Evolutionary conservation across 1,284 basidiomycete species (phyloP).

Genomic region (Singerocomus inundabilis): DNA sequence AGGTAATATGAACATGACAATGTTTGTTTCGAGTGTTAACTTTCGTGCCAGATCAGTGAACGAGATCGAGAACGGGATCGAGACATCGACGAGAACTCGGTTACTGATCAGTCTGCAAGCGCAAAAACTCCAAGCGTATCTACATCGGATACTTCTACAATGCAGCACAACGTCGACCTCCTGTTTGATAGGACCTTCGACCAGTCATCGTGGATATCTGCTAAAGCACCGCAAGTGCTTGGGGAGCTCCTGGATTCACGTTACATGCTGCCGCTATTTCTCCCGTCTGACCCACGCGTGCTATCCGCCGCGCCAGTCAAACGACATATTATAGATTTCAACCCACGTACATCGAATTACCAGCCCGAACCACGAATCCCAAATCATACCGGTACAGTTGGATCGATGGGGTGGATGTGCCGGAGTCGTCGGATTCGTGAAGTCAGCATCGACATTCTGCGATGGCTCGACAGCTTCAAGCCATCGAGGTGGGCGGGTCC

Average conservation of each 20-base stretch:
- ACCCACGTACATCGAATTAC: constrained; percentile 26
- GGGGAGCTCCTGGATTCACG: constrained; percentile 89
- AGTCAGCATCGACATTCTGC: constrained; percentile 55
- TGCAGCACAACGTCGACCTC: constrained; percentile 67
- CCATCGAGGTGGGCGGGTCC: constrained; percentile 38
- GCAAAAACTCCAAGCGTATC: constrained; percentile 34
- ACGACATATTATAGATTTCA: constrained; percentile 37
- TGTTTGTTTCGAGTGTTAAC: constrained; percentile 1
- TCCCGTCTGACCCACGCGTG: constrained; percentile 77
- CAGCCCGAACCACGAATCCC: constrained; percentile 37
- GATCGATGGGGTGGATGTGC: constrained; percentile 55
- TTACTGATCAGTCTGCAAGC: constrained; percentile 24
- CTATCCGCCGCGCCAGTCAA: constrained; percentile 69
- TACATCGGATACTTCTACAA: constrained; percentile 36
- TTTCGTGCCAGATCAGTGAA: constrained; percentile 53
- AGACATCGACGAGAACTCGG: constrained; percentile 42
- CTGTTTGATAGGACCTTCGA: constrained; percentile 72
- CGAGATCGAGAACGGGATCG: constrained; percentile 40
- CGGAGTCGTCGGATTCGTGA: constrained; percentile 59
- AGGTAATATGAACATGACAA: constrained; percentile 42
- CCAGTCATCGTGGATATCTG: constrained; percentile 72
- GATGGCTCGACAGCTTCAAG: constrained; percentile 64
- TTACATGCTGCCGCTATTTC: constrained; percentile 86
- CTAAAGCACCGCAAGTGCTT: constrained; percentile 72
- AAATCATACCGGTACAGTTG: constrained; percentile 39